These are phyloP conservation scores for Capsicum chinense DNA, from an alignment of 257 asterid genomes.

Conservation along the genomic window DNA sequence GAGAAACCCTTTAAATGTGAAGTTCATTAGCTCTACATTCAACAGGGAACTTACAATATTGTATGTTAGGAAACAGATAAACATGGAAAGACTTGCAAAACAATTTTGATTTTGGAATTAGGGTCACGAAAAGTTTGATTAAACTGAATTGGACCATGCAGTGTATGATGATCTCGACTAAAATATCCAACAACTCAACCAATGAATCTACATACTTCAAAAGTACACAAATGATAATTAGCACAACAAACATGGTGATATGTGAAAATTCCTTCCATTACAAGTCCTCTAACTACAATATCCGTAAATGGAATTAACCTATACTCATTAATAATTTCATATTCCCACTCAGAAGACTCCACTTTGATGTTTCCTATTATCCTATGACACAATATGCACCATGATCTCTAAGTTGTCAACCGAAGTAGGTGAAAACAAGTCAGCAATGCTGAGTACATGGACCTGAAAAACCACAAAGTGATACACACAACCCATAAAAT, in stretches of 20 bases:
- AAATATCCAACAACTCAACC: neutral
- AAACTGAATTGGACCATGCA: neutral
- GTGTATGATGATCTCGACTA: neutral
- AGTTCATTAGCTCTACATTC: neutral
- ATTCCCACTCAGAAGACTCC: neutral
- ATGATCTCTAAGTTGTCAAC: slow-evolving; percentile 7
- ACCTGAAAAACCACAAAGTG: neutral
- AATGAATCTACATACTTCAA: neutral
- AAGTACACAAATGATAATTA: neutral
- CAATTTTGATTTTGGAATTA: neutral
- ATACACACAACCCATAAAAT: neutral
- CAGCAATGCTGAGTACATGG: neutral
- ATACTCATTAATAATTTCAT: neutral
- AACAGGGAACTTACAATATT: neutral
- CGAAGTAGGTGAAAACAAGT: neutral
- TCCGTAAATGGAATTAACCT: neutral
- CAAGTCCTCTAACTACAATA: neutral
- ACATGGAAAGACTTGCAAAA: neutral
- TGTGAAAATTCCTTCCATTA: neutral
- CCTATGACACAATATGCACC: slow-evolving; percentile 10
- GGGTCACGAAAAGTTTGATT: neutral
- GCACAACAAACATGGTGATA: neutral
- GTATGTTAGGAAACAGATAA: slow-evolving; percentile 7
- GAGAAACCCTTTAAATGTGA: neutral
- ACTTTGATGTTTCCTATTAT: neutral